Evolutionary conservation across 2,329 filamentous ascomycete genomes (phyloP), one percentile per base, ranked within the genome.

Genomic region (Aspergillus quadrilineatus): DNA sequence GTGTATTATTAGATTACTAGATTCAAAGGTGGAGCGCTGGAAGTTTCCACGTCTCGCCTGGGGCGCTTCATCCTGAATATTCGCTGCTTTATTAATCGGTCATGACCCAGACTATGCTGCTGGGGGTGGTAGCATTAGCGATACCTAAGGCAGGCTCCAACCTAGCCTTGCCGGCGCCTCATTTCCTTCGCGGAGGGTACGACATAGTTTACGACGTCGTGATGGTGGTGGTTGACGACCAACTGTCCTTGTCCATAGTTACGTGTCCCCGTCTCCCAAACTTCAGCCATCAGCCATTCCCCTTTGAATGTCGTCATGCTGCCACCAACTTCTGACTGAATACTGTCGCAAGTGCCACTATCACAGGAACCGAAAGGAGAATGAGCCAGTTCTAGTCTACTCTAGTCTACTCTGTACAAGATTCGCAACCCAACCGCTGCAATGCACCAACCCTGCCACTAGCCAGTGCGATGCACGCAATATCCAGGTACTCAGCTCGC

Each of bases 11-110:
- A 15, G 41, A 44, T 41, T 41, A 41, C 9, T 41, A 41, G 8
- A 22, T 6, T 44, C 14, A 30, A 46, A 50, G 41, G 59, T 61
- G 57, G 54, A 57, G 55, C 32, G 29, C 29, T 53, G 49, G 54
- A 56, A 56, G 26, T 14, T 55, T 56, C 54, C 54, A 56, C 41
- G 48, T 26, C 26, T 56, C 44, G 28, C 30, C 32, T 39, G 32
- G 47, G 30, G n/a, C 28, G 50, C 17, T 53, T 37, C 50, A 41
- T 22, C 50, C 43, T 42, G 36, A 53, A 53, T 46, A 47, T 53
- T 53, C 50, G 50, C 42, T 53, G 41, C 41, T 45, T 52, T 45
- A 52, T 45, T 52, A 47, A 53, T 47, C 51, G 39, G 26, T 28
- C 42, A 22, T 28, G 34, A 41, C 28, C 48, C 48, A 50, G 28